Evolutionary conservation across 2,329 filamentous ascomycete genomes (phyloP).

Genomic region (Aureobasidium pullulans): DNA sequence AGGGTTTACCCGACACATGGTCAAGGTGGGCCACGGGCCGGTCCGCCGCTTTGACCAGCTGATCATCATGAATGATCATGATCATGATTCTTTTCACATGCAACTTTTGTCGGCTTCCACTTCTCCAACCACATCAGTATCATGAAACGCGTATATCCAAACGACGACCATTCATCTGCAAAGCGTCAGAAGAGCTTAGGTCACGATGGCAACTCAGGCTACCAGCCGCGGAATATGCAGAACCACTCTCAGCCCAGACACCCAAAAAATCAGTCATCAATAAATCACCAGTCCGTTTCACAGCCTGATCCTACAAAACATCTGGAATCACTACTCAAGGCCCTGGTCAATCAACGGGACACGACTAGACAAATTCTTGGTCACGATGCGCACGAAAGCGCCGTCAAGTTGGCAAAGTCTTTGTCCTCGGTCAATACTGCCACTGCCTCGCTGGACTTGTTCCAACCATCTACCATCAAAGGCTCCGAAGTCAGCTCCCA

Average conservation of each 20-base stretch:
- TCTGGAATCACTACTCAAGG: constrained; percentile 7
- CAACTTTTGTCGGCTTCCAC: neutral
- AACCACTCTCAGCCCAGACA: constrained; percentile 1
- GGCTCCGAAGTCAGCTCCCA: constrained; percentile 17
- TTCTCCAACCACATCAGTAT: neutral
- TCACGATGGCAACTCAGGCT: neutral
- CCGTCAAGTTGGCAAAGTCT: neutral
- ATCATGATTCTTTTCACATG: constrained; percentile 9
- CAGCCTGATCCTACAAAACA: constrained; percentile 2
- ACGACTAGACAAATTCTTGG: neutral
- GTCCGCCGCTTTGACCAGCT: neutral
- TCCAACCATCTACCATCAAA: constrained; percentile 5
- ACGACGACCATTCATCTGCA: neutral
- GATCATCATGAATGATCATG: neutral
- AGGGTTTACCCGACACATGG: neutral
- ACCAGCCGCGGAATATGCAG: neutral
- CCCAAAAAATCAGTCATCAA: neutral
- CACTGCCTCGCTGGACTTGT: constrained; percentile 1
- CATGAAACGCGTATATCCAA: constrained; percentile 2
- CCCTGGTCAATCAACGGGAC: neutral
- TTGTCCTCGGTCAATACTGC: constrained; percentile 9
- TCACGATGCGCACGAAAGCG: neutral
- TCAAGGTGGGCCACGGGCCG: neutral
- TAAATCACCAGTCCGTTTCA: neutral
- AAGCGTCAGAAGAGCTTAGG: neutral